Base-by-base conservation (phyloP, 306 rosid genomes). In the Inga laurina region DNA sequence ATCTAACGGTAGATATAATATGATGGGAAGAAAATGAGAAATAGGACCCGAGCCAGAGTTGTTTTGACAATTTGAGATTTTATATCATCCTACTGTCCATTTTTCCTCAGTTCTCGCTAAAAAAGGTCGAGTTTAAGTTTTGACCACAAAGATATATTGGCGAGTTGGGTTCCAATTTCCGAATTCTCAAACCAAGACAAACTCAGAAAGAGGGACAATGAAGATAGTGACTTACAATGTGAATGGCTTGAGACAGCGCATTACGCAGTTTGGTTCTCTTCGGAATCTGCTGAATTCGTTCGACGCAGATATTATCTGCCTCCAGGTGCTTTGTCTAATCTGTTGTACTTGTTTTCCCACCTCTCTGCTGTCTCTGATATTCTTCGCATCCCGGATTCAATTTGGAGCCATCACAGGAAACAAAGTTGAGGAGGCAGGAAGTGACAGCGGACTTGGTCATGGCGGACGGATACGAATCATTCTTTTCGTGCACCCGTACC, bases 221-320 rank as follows among this genome's bases (percentile, higher is more conserved):
- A 93, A 93, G 93, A 90, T 96, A 41, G 97, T 93, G 32, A 96
- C 89, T 39, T 96, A 96, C 93, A 96, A 93, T 86, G 98, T 96
- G 71, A 96, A 92, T 76, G 98, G 99, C 19, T 76, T 96, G 56
- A 83, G 97, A 79, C 97, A 88, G 56, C 92, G 99, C 72, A 89
- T 92, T 80, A 85, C 93, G 15, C 99, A 96, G 89, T 92, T 92
- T 79, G 97, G 99, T 13, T 92, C 98, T 72, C 98, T 96, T 32
- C 90, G 82, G 16, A 96, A 96, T 79, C 84, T 96, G 13, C 97
- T 96, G 1, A 86, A 90, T 77, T 96, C 98, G 21, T 88, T 96
- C 84, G 97, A 91, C 74, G 97, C 97, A 45, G 98, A 94, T 72
- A 82, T 96, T 80, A 79, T 96, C 59, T 96, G 97, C 84, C 88